Percentiles rank a stretch among this genome's conserved stretches.
These are phyloP conservation scores for Ganoderma multipileum DNA, from an alignment of 1,284 basidiomycete species.

Conservation along the genomic window DNA sequence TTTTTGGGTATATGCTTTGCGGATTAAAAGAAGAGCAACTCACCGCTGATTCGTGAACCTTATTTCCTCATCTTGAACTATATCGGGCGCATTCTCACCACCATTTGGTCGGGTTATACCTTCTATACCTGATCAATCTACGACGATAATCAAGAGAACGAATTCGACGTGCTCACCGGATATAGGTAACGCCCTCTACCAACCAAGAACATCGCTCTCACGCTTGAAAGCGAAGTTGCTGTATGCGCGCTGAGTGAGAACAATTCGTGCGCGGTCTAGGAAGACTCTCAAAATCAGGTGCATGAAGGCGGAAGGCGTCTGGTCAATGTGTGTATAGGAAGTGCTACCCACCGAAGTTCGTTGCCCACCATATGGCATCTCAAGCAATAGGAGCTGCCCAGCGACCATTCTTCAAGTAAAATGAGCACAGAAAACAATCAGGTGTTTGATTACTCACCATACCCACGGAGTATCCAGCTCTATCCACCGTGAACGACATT, in stretches of 20 bases:
- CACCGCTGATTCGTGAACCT: background rate
- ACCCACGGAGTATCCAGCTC: too few species aligned
- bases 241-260: background rate
- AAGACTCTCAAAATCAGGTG: background rate
- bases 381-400: background rate
- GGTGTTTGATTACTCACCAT: background rate
- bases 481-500: too few species aligned
- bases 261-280: background rate
- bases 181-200: background rate
- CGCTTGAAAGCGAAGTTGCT: background rate
- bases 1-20: background rate
- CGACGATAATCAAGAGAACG: background rate
- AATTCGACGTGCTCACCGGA: background rate
- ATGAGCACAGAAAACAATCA: background rate
- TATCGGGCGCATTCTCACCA: background rate
- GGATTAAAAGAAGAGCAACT: background rate
- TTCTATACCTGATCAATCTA: background rate
- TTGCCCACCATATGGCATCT: background rate
- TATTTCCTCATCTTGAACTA: background rate
- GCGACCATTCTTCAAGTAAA: background rate
- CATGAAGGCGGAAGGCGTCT: background rate
- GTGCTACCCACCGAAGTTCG: background rate
- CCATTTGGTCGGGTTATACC: background rate
- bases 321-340: background rate
- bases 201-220: background rate